phyloP scores from a whole-genome alignment of 139 green algal genomes.

The Coelastrella sp. region DNA sequence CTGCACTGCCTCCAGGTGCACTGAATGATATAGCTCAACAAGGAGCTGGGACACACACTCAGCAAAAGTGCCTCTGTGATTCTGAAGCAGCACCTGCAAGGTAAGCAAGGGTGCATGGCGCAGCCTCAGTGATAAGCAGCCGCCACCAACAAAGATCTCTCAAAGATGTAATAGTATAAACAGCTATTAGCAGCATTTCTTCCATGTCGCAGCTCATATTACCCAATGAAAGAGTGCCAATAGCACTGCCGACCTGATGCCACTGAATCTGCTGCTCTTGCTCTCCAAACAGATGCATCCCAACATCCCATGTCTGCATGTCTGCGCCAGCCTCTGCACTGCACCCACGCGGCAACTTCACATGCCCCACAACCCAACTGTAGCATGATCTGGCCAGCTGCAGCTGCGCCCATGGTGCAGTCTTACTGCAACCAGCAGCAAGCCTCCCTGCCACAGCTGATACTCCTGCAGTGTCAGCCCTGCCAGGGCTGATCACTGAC shows the following conservation, averaged over 20 bases:
- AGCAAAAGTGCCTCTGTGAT: conserved; percentile 58
- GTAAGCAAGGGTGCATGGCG: not conserved
- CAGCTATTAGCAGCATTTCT: too few relatives aligned
- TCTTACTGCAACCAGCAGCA: conserved; percentile 41
- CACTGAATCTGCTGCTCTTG: not conserved
- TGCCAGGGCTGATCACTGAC: not conserved
- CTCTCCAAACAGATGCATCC: conserved; percentile 53
- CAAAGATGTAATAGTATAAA: too few relatives aligned
- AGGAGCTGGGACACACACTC: conserved; percentile 68
- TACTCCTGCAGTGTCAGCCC: not conserved
- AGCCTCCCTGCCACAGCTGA: conserved; percentile 6
- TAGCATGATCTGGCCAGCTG: conserved; percentile 63
- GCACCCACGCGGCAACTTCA: conserved; percentile 17
- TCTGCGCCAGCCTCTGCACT: not conserved
- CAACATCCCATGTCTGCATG: conserved; percentile 48
- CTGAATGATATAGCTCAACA: conserved; percentile 50
- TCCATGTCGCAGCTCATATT: too few relatives aligned
- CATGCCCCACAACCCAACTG: conserved; percentile 64
- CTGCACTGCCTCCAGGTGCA: conserved; percentile 65
- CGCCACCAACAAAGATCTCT: not conserved
- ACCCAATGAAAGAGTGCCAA: too few relatives aligned
- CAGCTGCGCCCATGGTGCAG: conserved; percentile 47
- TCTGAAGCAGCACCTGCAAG: conserved; percentile 33
- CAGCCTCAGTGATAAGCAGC: not conserved
- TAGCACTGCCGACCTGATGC: not conserved